Evolutionary conservation across 2,329 filamentous ascomycete species (phyloP).

Genomic region (Fusarium udum): DNA sequence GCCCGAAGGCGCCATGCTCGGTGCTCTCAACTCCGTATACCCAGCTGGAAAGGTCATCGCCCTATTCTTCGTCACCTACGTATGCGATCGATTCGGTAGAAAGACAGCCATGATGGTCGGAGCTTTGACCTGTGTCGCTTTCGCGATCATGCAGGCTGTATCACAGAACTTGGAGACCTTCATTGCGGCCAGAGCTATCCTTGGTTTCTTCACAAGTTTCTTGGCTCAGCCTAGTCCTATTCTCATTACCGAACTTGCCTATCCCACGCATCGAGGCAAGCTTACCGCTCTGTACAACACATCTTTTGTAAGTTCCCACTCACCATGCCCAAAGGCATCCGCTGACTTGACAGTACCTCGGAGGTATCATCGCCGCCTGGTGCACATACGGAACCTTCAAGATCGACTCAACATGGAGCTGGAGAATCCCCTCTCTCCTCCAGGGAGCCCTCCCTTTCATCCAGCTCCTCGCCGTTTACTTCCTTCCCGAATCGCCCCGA

Average conservation of each 20-base stretch:
- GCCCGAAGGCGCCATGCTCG: conserved; percentile 49
- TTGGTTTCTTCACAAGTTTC: conserved; percentile 47
- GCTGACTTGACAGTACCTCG: conserved; percentile 36
- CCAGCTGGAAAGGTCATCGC: conserved; percentile 52
- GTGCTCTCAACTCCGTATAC: conserved; percentile 51
- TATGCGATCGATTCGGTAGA: conserved; percentile 53
- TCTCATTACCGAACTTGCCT: conserved; percentile 48
- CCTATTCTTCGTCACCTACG: conserved; percentile 48
- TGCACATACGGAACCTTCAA: conserved; percentile 43
- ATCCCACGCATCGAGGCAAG: conserved; percentile 48
- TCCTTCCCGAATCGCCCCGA: conserved; percentile 43
- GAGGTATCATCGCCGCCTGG: conserved; percentile 45
- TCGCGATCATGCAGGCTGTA: conserved; percentile 47
- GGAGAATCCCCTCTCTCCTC: conserved; percentile 43
- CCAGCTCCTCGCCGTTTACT: conserved; percentile 39
- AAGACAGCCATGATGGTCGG: conserved; percentile 51
- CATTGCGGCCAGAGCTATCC: conserved; percentile 44
- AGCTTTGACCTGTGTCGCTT: conserved; percentile 43
- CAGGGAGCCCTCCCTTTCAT: conserved; percentile 38
- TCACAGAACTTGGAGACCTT: conserved; percentile 43
- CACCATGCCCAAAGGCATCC: rapidly evolving
- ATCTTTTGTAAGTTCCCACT: conserved; percentile 36
- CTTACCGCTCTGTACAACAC: conserved; percentile 49
- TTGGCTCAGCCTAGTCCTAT: conserved; percentile 46
- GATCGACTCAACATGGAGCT: conserved; percentile 37